Evolutionary conservation across 345 rosid species (phyloP).

Genomic region (Acer campestre): DNA sequence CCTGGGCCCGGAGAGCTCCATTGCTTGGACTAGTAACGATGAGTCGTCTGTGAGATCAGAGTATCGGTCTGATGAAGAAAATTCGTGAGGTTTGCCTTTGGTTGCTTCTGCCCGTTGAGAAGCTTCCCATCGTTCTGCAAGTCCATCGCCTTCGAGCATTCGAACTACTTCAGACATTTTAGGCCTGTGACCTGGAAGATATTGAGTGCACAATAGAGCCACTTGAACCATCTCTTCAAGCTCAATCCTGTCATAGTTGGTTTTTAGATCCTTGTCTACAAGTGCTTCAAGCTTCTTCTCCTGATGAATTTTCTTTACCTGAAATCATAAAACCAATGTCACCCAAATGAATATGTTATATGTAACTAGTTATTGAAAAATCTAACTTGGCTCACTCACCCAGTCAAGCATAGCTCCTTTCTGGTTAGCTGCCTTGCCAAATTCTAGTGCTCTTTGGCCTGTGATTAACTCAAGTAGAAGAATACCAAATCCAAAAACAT

Average conservation of each 20-base stretch:
- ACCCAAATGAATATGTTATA: not conserved
- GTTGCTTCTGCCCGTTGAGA: constrained; percentile 74
- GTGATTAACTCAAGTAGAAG: constrained; percentile 91
- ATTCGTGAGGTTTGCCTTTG: constrained; percentile 65
- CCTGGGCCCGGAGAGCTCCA: constrained; percentile 99
- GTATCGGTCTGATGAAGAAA: constrained; percentile 86
- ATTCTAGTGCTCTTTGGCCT: constrained; percentile 93
- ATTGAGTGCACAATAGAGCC: constrained; percentile 86
- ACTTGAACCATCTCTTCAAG: constrained; percentile 95
- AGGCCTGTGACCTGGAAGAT: constrained; percentile 86
- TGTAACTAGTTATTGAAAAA: not conserved
- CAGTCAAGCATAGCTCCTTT: constrained; percentile 97
- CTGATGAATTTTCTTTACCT: constrained; percentile 87
- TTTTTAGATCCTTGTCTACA: constrained; percentile 84
- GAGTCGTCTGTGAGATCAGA: constrained; percentile 99
- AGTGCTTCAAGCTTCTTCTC: constrained; percentile 90
- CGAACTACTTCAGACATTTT: constrained; percentile 96
- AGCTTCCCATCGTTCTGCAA: constrained; percentile 99
- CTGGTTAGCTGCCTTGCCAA: constrained; percentile 90
- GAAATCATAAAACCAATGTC: constrained; percentile 14
- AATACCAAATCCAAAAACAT: constrained; percentile 95
- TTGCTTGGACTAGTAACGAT: constrained; percentile 85
- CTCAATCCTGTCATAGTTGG: constrained; percentile 81
- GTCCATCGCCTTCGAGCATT: constrained; percentile 99
- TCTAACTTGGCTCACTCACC: constrained; percentile 58